A percentile compares a stretch with the other conserved stretches of the same genome.
Evolutionary conservation across 2,329 filamentous ascomycete genomes (phyloP).

Genomic region (Herpotrichia juniperi): DNA sequence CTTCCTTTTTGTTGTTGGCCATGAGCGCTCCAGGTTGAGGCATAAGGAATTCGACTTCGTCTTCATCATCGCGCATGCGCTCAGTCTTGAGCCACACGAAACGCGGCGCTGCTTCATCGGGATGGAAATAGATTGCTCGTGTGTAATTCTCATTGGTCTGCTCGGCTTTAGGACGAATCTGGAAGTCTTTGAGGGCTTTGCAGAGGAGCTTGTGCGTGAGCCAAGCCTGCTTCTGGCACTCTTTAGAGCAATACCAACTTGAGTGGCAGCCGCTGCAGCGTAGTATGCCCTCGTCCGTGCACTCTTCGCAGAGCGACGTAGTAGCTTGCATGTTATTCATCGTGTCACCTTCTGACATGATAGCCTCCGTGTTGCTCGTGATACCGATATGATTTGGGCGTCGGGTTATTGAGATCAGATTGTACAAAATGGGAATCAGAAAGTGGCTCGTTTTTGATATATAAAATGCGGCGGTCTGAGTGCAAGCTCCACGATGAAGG

Average conservation of each 20-base stretch:
- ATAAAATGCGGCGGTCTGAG: no score
- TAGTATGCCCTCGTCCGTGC: no score
- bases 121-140: conserved; percentile 16
- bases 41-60: background rate
- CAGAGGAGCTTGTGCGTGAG: conserved; percentile 28
- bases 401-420: no score
- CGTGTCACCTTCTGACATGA: no score
- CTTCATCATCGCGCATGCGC: background rate
- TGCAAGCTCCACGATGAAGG: no score
- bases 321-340: no score
- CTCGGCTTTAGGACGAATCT: conserved; percentile 11
- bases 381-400: no score
- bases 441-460: no score
- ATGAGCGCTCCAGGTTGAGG: background rate
- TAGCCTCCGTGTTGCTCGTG: no score
- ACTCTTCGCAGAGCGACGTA: no score
- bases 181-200: conserved; percentile 10
- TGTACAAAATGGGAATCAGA: no score
- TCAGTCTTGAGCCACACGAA: conserved; percentile 12
- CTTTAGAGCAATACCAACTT: conserved; percentile 22
- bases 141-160: background rate
- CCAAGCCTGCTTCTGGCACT: conserved; percentile 29
- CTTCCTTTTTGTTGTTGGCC: background rate
- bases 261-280: conserved; percentile 17
- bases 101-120: conserved; percentile 7